Percentiles rank a stretch among this genome's conserved stretches.
These are phyloP conservation scores for Tolypocladium endophyticum DNA, from an alignment of 2,329 filamentous ascomycete genomes.

Conservation along the genomic window DNA sequence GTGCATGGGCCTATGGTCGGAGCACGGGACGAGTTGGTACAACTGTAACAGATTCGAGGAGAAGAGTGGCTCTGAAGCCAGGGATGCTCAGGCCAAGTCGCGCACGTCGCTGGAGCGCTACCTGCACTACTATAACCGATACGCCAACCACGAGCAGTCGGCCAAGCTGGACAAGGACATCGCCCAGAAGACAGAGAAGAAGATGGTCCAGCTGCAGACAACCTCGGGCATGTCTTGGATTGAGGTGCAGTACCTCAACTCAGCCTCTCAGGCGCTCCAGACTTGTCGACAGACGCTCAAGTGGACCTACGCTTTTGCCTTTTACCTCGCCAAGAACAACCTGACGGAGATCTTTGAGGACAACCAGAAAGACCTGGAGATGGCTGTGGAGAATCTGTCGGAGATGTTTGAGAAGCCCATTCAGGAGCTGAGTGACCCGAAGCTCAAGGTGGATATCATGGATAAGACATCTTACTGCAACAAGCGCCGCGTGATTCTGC, in stretches of 20 bases:
- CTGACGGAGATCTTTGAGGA: constrained; percentile 96
- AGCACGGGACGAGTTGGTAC: constrained; percentile 98
- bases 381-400: constrained; percentile 93
- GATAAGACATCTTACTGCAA: constrained; percentile 98
- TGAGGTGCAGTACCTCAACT: constrained; percentile 92
- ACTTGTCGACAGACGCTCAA: constrained; percentile 97
- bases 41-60: constrained; percentile 98
- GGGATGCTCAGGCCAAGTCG: constrained; percentile 85
- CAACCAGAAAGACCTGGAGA: constrained; percentile 95
- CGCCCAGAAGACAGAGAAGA: constrained; percentile 93
- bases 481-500: constrained; percentile 76
- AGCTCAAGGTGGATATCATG: constrained; percentile 95
- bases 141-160: constrained; percentile 97
- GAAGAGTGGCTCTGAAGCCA: constrained; percentile 82
- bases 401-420: constrained; percentile 99
- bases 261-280: constrained; percentile 85
- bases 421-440: constrained; percentile 71
- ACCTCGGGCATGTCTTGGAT: constrained; percentile 98
- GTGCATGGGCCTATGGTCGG: constrained; percentile 98
- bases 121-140: constrained; percentile 96
- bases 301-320: constrained; percentile 98
- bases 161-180: constrained; percentile 95
- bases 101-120: constrained; percentile 91
- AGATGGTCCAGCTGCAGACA: constrained; percentile 94
- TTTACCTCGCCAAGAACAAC: constrained; percentile 93